Percentiles rank a stretch among this genome's conserved stretches.
These are phyloP conservation scores for Elongisporangium prolatum DNA, from an alignment of 352 stramenopile genomes.

Conservation along the genomic window DNA sequence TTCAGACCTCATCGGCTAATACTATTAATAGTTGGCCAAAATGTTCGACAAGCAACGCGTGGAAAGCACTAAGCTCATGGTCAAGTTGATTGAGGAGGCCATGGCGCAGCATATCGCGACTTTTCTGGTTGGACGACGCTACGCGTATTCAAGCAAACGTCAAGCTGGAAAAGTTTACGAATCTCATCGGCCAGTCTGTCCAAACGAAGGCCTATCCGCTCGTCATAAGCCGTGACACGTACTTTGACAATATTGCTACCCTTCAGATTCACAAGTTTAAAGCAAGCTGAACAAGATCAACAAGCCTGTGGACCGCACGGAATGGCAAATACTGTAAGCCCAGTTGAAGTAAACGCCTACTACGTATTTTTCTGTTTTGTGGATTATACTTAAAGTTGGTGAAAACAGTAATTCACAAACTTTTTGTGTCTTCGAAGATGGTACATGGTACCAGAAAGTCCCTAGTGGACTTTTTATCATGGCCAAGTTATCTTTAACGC, in stretches of 20 bases:
- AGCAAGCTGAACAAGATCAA: slow-evolving; percentile 22
- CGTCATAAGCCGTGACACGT: slow-evolving; percentile 16
- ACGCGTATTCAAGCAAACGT: slow-evolving; percentile 70
- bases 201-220: slow-evolving; percentile 29
- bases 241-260: slow-evolving; percentile 47
- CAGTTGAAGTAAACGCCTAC: slow-evolving; percentile 89
- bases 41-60: slow-evolving; percentile 70
- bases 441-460: no score
- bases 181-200: slow-evolving; percentile 28
- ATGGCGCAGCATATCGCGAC: slow-evolving; percentile 70
- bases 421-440: no score
- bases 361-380: no score
- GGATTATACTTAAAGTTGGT: no score
- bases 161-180: slow-evolving; percentile 64
- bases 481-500: no score
- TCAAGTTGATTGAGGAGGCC: slow-evolving; percentile 70
- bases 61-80: slow-evolving; percentile 56
- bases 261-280: slow-evolving; percentile 24
- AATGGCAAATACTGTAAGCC: slow-evolving; percentile 88
- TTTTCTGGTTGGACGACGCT: slow-evolving; percentile 86
- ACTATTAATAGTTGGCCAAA: slow-evolving; percentile 76
- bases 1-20: slow-evolving; percentile 45
- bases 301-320: slow-evolving; percentile 37
- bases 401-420: no score
- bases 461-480: no score